Evolutionary conservation across 805 yeast species (phyloP), one percentile per base, ranked within the genome.

Genomic region (Sugiyamaella qingdaonensis): DNA sequence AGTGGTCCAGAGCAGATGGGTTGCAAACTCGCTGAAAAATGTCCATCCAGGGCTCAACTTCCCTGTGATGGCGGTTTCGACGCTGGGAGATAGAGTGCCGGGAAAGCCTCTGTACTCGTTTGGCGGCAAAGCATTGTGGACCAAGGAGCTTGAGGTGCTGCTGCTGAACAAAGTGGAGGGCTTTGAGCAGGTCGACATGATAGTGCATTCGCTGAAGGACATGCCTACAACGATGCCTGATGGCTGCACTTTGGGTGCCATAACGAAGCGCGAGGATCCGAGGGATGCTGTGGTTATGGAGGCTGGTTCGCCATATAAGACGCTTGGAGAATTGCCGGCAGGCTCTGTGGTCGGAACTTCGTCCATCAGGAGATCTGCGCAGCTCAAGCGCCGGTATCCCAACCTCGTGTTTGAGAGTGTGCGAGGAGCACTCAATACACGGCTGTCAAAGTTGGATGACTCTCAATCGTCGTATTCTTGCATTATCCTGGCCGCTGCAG

Each of bases 81-180:
- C 99, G 1, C 74, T 94, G 34, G 99, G 98, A 24, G 99, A 94
- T 73, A 86, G 88, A 65, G 84, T 86, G 31, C 94, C 83, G 65
- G 79, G 78, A 64, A 84, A 82, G 66, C 97, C 99, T 7, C 75
- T 94, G 48, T 94, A 92, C 69, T 81, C 96, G 2, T 94, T 94
- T 71, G 98, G 97, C 42, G 99, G 99, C 24, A 94, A 94, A 68
- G 82, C 97, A 0, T 69, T 94, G 21, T 94, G 99, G 99, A 94
- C 99, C 2, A 87, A 88, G 65, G 99, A 94, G 70, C 76, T 94
- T 53, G 99, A 94, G 70, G 84, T 83, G 21, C 72, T 90, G 47
- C 73, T 92, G 37, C 77, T 86, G 58, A 61, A 63, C 45, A 78
- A 78, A 57, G 74, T 78, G 45, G 76, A 82, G 24, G 91, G 85